Conservation (phyloP, 2,329 filamentous ascomycete genomes). For the Lachnellula arida region DNA sequence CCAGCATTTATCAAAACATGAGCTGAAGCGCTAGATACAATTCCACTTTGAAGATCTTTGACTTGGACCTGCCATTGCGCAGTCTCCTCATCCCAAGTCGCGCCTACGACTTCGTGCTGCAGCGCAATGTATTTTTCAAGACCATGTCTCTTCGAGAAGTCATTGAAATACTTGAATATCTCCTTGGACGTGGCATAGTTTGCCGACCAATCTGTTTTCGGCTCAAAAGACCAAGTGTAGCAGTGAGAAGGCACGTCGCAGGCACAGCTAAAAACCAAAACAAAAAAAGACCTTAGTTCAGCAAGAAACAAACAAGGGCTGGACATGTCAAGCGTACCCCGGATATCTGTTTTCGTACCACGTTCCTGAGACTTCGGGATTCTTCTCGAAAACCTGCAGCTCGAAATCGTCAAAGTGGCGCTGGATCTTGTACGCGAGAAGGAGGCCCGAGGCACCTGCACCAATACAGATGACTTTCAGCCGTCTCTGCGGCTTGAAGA, state of each 20-base stretch:
- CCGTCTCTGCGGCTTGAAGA: too few relatives aligned
- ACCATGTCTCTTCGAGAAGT: constrained; percentile 29
- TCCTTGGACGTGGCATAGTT: constrained; percentile 29
- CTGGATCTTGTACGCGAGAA: constrained; percentile 43
- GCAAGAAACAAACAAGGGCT: too few relatives aligned
- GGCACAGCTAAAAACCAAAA: constrained; percentile 32
- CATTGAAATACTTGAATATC: constrained; percentile 33
- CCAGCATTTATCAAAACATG: constrained; percentile 44
- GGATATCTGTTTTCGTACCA: constrained; percentile 56
- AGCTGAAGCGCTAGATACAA: constrained; percentile 12
- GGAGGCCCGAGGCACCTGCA: constrained; percentile 43
- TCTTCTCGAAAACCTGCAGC: constrained; percentile 35
- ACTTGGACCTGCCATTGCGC: constrained; percentile 33
- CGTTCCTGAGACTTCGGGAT: constrained; percentile 39
- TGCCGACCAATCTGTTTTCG: constrained; percentile 27
- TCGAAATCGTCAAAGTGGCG: constrained; percentile 28
- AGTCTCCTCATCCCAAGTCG: constrained; percentile 39
- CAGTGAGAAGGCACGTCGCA: constrained; percentile 54
- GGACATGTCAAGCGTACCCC: constrained; percentile 17
- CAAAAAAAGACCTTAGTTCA: too few relatives aligned
- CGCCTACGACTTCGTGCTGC: constrained; percentile 39
- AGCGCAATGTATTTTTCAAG: constrained; percentile 41
- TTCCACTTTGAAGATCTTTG: constrained; percentile 27
- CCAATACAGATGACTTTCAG: constrained; percentile 37
- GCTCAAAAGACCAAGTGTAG: constrained; percentile 53